Base-by-base conservation (phyloP, 805 yeast species). In the Candida tibetensis region DNA sequence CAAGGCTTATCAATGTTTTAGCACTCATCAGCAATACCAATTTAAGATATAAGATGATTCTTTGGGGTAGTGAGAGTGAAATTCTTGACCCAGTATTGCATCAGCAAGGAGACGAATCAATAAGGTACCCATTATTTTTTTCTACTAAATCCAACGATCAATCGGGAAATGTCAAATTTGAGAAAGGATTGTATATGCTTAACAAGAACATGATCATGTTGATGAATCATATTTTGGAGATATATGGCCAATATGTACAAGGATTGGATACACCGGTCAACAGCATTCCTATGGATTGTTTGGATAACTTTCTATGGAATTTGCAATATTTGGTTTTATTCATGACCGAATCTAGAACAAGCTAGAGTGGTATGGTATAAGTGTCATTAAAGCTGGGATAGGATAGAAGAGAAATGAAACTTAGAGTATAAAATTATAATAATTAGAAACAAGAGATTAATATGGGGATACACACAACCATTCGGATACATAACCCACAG, bases 291-390 rank as follows among this genome's bases (percentile, higher is more conserved):
- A 43, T 55, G 5, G 72, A 68, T 32, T 64, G 70, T 36, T 34
- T 57, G 13, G 74, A 68, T 45, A 66, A 67, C 40, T 57, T 66
- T 30, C 47, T 67, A 39, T 69, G 74, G 74, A 65, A 55, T 32
- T 42, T 69, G 17, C 62, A 69, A 41, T 69, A 60, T 37, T 34
- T 68, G 17, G 39, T 62, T 10, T 48, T 69, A 28, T 65, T 56
- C 43, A 43, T 67, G 27, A 66, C 71, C 1, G 60, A 10, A 7
- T 21, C 25, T 7, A 28, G 7, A 18, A 17, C 10, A 23, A 15
- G 17, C 10, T 28, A 22, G n/a, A 13, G 31, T 14, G 16, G n/a
- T 16, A 8, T 15, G 12, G 5, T 7, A 29, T 8, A n/a, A n/a
- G n/a, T n/a, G n/a, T n/a, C n/a, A n/a, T n/a, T n/a, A n/a, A n/a